phyloP scores from a whole-genome alignment of 2,329 filamentous ascomycete genomes.

The Stagonosporopsis rhizophila region DNA sequence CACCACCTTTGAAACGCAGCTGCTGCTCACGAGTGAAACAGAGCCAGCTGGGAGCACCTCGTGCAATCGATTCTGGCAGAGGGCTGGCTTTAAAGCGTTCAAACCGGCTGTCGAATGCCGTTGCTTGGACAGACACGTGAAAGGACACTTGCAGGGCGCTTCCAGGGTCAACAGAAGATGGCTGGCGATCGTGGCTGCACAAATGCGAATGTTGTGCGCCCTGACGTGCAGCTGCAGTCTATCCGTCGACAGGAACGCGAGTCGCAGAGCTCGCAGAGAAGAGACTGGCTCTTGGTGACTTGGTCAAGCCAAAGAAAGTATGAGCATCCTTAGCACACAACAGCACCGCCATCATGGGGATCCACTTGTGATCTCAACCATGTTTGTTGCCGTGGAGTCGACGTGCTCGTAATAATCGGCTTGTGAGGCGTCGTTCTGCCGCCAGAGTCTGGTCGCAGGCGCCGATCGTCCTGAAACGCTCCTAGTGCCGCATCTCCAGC shows the following conservation, averaged over 20 bases:
- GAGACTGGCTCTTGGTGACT: background rate
- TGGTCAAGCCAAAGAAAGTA: background rate
- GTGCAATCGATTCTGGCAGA: background rate
- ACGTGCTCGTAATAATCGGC: slow-evolving; percentile 8
- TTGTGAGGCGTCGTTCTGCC: slow-evolving; percentile 11
- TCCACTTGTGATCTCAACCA: slow-evolving; percentile 11
- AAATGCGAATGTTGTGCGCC: slow-evolving; percentile 11
- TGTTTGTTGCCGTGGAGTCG: slow-evolving; percentile 15
- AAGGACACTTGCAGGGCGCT: slow-evolving; percentile 5
- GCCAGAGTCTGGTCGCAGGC: slow-evolving; percentile 6
- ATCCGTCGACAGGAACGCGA: background rate
- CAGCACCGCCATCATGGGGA: background rate
- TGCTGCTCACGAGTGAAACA: slow-evolving; percentile 10
- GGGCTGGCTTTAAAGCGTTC: background rate
- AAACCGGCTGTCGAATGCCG: slow-evolving; percentile 1
- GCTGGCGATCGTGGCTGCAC: slow-evolving; percentile 14
- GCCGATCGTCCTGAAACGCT: slow-evolving; percentile 17
- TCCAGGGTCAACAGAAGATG: slow-evolving; percentile 7
- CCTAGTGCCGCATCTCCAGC: slow-evolving; percentile 11
- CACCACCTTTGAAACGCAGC: slow-evolving; percentile 3
- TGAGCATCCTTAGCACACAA: background rate
- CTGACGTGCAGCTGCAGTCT: slow-evolving; percentile 16
- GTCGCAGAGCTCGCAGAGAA: background rate
- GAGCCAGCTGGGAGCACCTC: background rate
- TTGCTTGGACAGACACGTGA: slow-evolving; percentile 2